Base-by-base conservation (phyloP, 345 rosid genomes). In the Boechera stricta region DNA sequence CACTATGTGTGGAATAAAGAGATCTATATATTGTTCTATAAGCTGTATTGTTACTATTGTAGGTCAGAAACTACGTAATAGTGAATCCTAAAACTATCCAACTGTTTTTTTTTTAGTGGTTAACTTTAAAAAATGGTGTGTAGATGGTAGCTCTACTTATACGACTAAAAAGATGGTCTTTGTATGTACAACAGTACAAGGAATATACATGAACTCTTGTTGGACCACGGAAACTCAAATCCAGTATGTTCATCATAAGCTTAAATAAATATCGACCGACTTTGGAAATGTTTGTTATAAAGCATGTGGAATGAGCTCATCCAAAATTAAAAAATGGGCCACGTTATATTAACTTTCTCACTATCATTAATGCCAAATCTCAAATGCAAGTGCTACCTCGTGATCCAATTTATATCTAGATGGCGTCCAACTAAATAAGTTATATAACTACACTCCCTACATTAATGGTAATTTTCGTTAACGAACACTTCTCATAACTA, bases 281-380 rank as follows among this genome's bases (percentile, higher is more conserved):
- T 42, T 61, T 44, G 11, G 13, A 61, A 51, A 52, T 31, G 2
- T 69, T 62, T 42, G 75, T 35, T 64, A 71, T 38, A 71, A 36
- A 69, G 36, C 77, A 78, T 65, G 81, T 78, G 77, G 59, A 33
- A 41, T 72, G 63, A 71, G 64, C 64, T 78, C 77, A 78, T 5
- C 10, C 54, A 3, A 59, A 63, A 39, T 63, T 38, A 18, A 57
- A 21, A 28, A 72, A 33, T 39, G 68, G 77, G 73, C 68, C 77
- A 72, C 69, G 73, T 72, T 18, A 21, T 39, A 59, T 72, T 66
- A 72, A 66, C 69, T 67, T 77, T 52, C 35, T 56, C 72, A 38
- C 57, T 41, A 77, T 49, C 77, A 72, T 78, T 78, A 41, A 72
- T 66, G 44, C 33, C 64, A 66, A 67, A 24, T 66, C 77, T 72